Evolutionary conservation across 78 protist species (phyloP), one percentile per base, ranked within the genome.

Genomic region (Dictyostelium firmibasis): DNA sequence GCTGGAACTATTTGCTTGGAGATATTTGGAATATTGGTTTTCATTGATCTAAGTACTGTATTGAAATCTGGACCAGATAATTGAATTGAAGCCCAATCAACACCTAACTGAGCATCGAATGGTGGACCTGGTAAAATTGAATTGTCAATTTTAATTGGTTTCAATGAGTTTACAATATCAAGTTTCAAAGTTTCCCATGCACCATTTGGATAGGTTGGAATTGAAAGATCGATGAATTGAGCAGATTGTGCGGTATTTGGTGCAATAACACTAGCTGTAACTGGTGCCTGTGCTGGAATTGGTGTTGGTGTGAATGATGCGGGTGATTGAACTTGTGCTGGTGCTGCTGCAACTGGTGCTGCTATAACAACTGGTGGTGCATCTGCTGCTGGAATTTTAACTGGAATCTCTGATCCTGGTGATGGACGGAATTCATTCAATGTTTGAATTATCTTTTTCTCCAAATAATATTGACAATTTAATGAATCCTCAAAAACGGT

Each of bases 401-500:
- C 85, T 38, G 94, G 70, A 5, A 69, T 31, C 25, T 41, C 53
- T 14, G 81, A 31, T 4, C 88, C 94, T 81, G 16, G 83, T 20
- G 11, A 7, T 57, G 94, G 94, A 47, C 94, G 79, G 87, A 89
- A 89, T 6, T 89, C 94, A 81, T 89, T 89, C 29, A 60, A 81
- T 38, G 83, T 35, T 64, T 13, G 23, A 20, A 89, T 1, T 25
- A 89, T 81, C 47, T 89, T 89, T 81, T 89, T 89, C 38, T 89
- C 94, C 25, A 89, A 47, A 89, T 89, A 89, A 50, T 89, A 89
- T 29, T 74, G 78, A 44, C 94, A 89, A 81, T 89, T 89, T 27
- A 89, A 16, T 4, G 29, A 2, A 69, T 89, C 94, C 27, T 89
- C 94, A 69, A 81, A 89, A 31, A 79, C 33, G 7, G 94, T 81